A percentile compares a stretch with the other conserved stretches of the same genome.
phyloP scores from a whole-genome alignment of 495 filamentous ascomycete species.

The Corynascus novoguineensis region DNA sequence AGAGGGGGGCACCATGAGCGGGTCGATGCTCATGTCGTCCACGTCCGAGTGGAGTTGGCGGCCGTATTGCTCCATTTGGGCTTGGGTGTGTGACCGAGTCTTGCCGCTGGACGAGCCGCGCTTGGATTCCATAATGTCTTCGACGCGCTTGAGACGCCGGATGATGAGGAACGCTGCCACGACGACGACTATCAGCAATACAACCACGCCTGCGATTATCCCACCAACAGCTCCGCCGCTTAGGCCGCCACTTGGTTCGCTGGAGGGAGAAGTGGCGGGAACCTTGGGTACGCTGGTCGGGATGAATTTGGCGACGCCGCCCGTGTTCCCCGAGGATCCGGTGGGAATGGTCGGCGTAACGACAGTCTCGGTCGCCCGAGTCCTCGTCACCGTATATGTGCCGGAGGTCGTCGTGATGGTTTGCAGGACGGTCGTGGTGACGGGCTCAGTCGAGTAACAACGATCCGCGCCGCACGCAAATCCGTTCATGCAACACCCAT shows the following conservation, averaged over 20 bases:
- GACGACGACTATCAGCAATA: constrained; percentile 34
- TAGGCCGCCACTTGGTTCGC: constrained; percentile 24
- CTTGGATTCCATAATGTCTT: constrained; percentile 29
- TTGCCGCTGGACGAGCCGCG: constrained; percentile 26
- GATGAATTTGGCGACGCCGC: constrained; percentile 32
- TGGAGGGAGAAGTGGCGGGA: constrained; percentile 3
- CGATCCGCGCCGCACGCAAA: constrained; percentile 34
- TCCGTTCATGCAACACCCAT: constrained; percentile 38
- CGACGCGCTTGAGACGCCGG: constrained; percentile 33
- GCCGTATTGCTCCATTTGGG: constrained; percentile 25
- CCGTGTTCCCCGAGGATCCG: constrained; percentile 14
- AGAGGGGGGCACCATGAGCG: constrained; percentile 15
- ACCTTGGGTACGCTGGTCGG: constrained; percentile 38
- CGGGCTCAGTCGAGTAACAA: constrained; percentile 35
- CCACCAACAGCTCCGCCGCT: constrained; percentile 35
- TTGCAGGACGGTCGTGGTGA: constrained; percentile 29
- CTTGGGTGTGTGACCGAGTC: constrained; percentile 15
- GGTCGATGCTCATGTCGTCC: constrained; percentile 24
- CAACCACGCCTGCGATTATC: constrained; percentile 42
- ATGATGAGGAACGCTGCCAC: constrained; percentile 35
- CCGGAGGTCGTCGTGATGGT: constrained; percentile 32
- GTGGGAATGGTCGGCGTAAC: constrained; percentile 25
- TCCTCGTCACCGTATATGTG: constrained; percentile 26
- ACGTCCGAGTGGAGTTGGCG: constrained; percentile 16
- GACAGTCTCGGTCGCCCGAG: constrained; percentile 25